These are phyloP conservation scores for Aspergillus ochraceus DNA, from an alignment of 2,329 filamentous ascomycete genomes.

Conservation along the genomic window DNA sequence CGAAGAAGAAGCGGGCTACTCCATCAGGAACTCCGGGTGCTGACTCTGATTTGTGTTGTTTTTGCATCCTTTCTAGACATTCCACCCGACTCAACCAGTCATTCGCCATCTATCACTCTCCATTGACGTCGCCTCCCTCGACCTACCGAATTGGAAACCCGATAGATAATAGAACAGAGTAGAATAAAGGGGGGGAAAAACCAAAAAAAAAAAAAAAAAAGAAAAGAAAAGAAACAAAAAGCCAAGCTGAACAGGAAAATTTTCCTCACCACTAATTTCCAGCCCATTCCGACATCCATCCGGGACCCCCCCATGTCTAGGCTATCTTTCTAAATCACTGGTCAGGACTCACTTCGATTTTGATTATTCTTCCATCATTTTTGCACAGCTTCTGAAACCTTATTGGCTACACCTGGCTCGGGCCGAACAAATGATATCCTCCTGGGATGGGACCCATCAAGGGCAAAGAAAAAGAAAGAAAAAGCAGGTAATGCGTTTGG, in stretches of 20 bases:
- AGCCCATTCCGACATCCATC: neutral
- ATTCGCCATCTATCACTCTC: neutral
- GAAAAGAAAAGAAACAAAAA: neutral
- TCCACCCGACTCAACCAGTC: neutral
- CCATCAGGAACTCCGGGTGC: neutral
- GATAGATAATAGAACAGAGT: too few relatives aligned
- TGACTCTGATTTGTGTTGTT: neutral
- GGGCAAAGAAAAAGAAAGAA: too few relatives aligned
- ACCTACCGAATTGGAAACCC: neutral
- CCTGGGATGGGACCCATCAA: neutral
- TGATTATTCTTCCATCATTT: neutral
- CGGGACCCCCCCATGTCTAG: neutral
- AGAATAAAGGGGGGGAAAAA: too few relatives aligned
- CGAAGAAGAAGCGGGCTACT: slow-evolving; percentile 1
- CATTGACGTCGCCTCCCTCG: neutral
- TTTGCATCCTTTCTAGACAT: neutral
- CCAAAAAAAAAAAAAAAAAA: too few relatives aligned
- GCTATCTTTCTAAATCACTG: neutral
- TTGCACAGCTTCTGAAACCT: neutral
- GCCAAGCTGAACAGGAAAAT: neutral
- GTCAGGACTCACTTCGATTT: neutral
- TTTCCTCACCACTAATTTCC: neutral
- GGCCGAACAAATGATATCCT: neutral
- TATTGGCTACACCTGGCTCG: neutral
- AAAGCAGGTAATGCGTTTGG: too few relatives aligned